A percentile compares a stretch with the other conserved stretches of the same genome.
These are phyloP conservation scores for Colletotrichum somersetense DNA, from an alignment of 2,329 filamentous ascomycete genomes.

Conservation along the genomic window DNA sequence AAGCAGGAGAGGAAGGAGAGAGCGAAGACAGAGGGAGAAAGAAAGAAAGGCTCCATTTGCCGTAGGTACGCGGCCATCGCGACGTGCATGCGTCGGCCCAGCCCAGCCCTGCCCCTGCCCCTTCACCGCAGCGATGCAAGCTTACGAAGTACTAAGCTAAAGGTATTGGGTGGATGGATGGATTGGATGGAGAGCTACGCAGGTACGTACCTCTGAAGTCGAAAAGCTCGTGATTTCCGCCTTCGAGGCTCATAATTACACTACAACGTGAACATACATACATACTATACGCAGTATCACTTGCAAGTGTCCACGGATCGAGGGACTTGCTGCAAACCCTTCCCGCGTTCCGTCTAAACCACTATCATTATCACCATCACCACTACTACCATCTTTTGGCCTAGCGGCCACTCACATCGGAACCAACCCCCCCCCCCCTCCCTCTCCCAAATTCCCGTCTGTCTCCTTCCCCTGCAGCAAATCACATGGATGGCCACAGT, in stretches of 20 bases:
- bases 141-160: too few species aligned
- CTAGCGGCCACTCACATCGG: background rate
- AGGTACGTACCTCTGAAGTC: slow-evolving; percentile 6
- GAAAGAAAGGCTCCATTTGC: slow-evolving; percentile 30
- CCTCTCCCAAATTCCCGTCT: background rate
- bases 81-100: slow-evolving; percentile 19
- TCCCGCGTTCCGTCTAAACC: background rate
- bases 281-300: background rate
- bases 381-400: background rate
- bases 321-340: background rate
- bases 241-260: background rate
- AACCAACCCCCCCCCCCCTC: background rate
- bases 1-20: slow-evolving; percentile 9
- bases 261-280: background rate
- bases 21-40: slow-evolving; percentile 4
- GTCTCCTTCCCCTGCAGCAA: slow-evolving; percentile 31
- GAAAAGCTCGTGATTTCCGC: slow-evolving; percentile 17
- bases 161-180: background rate
- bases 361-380: background rate
- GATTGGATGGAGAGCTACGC: background rate
- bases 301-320: background rate
- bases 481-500: slow-evolving; percentile 22
- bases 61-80: slow-evolving; percentile 38
- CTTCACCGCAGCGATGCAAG: slow-evolving; percentile 7
- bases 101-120: background rate